Evolutionary conservation across 1,284 basidiomycete genomes (phyloP), one percentile per base, ranked within the genome.

Genomic region (Ustilago shanxiensis): DNA sequence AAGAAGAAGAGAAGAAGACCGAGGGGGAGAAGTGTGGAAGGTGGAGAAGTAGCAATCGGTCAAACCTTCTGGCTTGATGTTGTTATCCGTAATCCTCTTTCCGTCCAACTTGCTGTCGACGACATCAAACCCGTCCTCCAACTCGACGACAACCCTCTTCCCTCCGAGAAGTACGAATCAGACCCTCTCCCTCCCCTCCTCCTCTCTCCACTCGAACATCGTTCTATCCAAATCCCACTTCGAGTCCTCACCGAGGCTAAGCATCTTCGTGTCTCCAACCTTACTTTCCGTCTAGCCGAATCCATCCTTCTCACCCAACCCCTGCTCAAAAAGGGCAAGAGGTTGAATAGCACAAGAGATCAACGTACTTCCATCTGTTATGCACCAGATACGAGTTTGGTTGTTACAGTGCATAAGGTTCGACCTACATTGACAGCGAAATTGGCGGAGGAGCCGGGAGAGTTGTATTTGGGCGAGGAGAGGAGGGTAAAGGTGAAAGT

Each of bases 241-340:
- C 63, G 60, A 4, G 51, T 72, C 47, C 39, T 49, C 4, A 57
- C 29, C 18, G 66, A 75, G n/a, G 29, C 50, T 1, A 56, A 54
- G 4, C 39, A 60, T 0, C 70, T 87, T 33, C 79, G 81, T 3
- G 60, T 88, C 52, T 59, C 72, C 1, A 56, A 77, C 14, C 79
- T 87, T 14, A 60, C 75, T 0, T 90, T 87, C 80, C 60, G 79
- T 2, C 87, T 89, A 72, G 87, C 87, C 62, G 80, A 85, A 33
- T 83, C 87, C 52, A 81, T 89, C 11, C 86, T 86, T 0, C 83
- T 86, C 45, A 55, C 63, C 1, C 88, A 89, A 73, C 51, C 74
- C 0, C 84, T 90, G 2, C 61, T 76, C 4, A 83, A 85, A 13
- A 83, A 85, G 13, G 88, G 88, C 0, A 80, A 78, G 14, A 86